A percentile compares a stretch with the other conserved stretches of the same genome.
Conservation (phyloP, 257 asterid genomes). For the Solanum arcanum region DNA sequence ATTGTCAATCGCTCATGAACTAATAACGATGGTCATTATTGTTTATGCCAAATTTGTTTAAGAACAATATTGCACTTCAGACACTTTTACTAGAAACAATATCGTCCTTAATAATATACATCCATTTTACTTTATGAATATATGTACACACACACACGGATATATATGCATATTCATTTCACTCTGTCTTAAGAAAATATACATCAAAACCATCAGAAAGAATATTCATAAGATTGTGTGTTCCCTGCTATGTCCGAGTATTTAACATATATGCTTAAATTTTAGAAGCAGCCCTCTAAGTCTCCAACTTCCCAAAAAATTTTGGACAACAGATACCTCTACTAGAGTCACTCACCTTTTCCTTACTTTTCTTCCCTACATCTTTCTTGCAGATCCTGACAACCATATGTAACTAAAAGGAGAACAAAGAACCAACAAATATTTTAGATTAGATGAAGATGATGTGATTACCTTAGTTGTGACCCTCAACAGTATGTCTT, state of each 20-base stretch:
- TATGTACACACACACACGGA: not conserved
- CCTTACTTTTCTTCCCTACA: not conserved
- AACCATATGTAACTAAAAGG: not conserved
- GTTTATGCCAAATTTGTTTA: not conserved
- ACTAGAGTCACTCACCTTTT: not conserved
- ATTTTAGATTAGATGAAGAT: not conserved
- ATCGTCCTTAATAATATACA: not conserved
- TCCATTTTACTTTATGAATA: not conserved
- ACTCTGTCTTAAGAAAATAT: not conserved
- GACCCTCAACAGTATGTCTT: constrained; percentile 72
- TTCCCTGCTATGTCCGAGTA: not conserved
- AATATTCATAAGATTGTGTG: not conserved
- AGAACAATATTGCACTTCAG: not conserved
- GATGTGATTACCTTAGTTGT: constrained; percentile 48
- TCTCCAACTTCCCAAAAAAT: not conserved
- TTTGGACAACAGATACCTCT: not conserved
- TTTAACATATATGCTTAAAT: not conserved
- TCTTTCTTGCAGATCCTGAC: not conserved
- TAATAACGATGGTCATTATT: not conserved
- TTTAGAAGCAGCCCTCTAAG: not conserved
- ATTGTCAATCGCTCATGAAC: not conserved
- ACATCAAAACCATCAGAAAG: not conserved
- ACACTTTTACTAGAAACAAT: not conserved
- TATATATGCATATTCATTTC: not conserved
- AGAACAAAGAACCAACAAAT: not conserved